phyloP scores from a whole-genome alignment of 805 yeast species.

The Kluyveromyces starmeri region DNA sequence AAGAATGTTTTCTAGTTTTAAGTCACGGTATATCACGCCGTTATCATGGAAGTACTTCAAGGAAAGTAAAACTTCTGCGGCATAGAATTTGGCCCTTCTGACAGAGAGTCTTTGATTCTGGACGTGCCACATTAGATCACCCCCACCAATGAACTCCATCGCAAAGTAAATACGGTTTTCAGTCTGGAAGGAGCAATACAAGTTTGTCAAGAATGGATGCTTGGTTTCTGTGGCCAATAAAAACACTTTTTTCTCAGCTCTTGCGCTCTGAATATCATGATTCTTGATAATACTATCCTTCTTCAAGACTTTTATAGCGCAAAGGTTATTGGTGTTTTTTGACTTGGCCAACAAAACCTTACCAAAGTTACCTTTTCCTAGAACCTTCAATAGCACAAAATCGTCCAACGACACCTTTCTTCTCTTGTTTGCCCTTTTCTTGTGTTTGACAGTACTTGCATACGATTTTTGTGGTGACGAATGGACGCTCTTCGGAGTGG shows the following conservation, averaged over 20 bases:
- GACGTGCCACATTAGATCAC: constrained; percentile 99
- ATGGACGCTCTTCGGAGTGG: not conserved
- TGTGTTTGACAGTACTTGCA: constrained; percentile 15
- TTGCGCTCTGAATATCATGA: constrained; percentile 92
- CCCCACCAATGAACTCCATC: constrained; percentile 97
- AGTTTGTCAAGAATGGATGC: constrained; percentile 87
- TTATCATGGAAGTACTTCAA: constrained; percentile 89
- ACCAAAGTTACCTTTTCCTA: constrained; percentile 98
- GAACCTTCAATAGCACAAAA: constrained; percentile 85
- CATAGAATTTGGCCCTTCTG: constrained; percentile 91
- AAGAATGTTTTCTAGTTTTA: constrained; percentile 89
- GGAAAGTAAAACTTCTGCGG: constrained; percentile 90
- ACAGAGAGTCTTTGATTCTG: constrained; percentile 86
- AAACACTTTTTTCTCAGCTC: constrained; percentile 90
- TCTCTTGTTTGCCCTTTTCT: constrained; percentile 32
- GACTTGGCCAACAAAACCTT: constrained; percentile 97
- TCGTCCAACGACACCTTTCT: constrained; percentile 88
- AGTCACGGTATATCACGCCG: constrained; percentile 92
- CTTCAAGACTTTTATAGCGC: constrained; percentile 95
- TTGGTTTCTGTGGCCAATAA: constrained; percentile 70
- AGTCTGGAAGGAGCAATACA: constrained; percentile 95
- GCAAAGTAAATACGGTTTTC: constrained; percentile 96
- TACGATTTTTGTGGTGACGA: constrained; percentile 21
- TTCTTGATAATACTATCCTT: constrained; percentile 92
- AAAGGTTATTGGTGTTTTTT: constrained; percentile 65